Evolutionary conservation across 164 flowering plant species (phyloP).

Genomic region (Dillenia turbinata): DNA sequence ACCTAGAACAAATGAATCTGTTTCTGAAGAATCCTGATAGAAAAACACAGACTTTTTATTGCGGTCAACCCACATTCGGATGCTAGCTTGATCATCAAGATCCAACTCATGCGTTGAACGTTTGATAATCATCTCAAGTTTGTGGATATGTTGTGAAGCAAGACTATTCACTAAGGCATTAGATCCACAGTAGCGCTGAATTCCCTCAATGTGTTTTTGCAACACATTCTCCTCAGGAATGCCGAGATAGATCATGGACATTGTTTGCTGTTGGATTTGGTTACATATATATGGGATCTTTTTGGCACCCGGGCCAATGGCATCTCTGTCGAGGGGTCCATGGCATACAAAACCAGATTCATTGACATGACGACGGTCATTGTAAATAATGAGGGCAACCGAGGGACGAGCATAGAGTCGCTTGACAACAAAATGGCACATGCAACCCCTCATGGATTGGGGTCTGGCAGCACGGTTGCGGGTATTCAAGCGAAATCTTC

Average conservation of each 20-base stretch:
- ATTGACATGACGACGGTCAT: conserved; percentile 86
- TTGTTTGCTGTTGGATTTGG: conserved; percentile 91
- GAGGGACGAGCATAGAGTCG: conserved; percentile 88
- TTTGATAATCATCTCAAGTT: conserved; percentile 85
- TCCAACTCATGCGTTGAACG: conserved; percentile 94
- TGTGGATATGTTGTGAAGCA: conserved; percentile 90
- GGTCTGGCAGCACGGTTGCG: conserved; percentile 97
- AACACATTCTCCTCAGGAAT: conserved; percentile 87
- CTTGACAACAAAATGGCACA: conserved; percentile 87
- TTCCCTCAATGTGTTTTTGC: conserved; percentile 92
- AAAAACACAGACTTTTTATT: conserved; percentile 74
- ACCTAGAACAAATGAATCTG: conserved; percentile 76
- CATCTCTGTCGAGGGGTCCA: conserved; percentile 96
- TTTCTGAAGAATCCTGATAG: conserved; percentile 78
- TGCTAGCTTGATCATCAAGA: conserved; percentile 91
- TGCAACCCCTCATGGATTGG: conserved; percentile 96
- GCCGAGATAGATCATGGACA: conserved; percentile 96
- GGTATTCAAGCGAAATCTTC: conserved; percentile 88
- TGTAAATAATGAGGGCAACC: conserved; percentile 75
- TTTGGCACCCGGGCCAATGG: conserved; percentile 96
- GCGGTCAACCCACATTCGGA: conserved; percentile 85
- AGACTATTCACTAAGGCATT: conserved; percentile 59
- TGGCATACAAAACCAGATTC: conserved; percentile 89
- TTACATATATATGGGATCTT: conserved; percentile 76
- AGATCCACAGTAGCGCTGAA: conserved; percentile 82